These are phyloP conservation scores for Trichoderma asperelloides DNA, from an alignment of 495 filamentous ascomycete genomes.

Conservation along the genomic window DNA sequence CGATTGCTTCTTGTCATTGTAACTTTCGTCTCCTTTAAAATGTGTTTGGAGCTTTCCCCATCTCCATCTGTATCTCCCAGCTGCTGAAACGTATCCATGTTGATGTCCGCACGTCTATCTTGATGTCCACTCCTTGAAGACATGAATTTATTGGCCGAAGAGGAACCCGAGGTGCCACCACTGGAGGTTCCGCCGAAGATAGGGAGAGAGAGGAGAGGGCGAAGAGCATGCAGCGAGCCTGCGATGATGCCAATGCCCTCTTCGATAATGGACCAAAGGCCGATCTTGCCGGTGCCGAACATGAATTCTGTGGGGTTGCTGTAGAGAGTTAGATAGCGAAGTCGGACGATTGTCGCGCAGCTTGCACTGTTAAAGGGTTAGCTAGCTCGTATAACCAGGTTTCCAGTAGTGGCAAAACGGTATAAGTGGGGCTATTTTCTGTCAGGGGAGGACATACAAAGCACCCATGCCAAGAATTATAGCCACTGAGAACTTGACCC, in stretches of 20 bases:
- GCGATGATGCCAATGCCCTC: slow-evolving; percentile 16
- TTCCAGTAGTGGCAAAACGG: neutral
- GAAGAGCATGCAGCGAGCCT: slow-evolving; percentile 14
- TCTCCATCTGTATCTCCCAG: neutral
- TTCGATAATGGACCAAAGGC: slow-evolving; percentile 16
- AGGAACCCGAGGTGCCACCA: neutral
- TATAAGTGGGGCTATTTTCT: neutral
- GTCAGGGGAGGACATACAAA: slow-evolving; percentile 12
- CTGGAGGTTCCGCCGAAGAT: slow-evolving; percentile 7
- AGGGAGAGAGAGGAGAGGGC: slow-evolving; percentile 14
- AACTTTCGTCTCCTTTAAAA: slow-evolving; percentile 16
- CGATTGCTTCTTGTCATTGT: slow-evolving; percentile 6
- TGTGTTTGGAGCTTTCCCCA: slow-evolving; percentile 14
- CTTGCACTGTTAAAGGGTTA: slow-evolving; percentile 14
- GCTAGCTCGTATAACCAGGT: slow-evolving; percentile 2
- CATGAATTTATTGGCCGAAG: slow-evolving; percentile 8
- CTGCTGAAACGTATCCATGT: slow-evolving; percentile 7
- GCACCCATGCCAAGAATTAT: slow-evolving; percentile 13
- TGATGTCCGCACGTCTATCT: slow-evolving; percentile 9
- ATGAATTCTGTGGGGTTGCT: slow-evolving; percentile 15
- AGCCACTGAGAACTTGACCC: slow-evolving; percentile 14
- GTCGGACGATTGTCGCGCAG: slow-evolving; percentile 16
- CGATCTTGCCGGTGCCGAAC: slow-evolving; percentile 16
- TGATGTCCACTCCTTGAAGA: neutral
- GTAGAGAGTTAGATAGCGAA: slow-evolving; percentile 16